Percentiles rank a stretch among this genome's conserved stretches.
These are phyloP conservation scores for Fraxinus sp. DNA, from an alignment of 305 asterid genomes.

Conservation along the genomic window DNA sequence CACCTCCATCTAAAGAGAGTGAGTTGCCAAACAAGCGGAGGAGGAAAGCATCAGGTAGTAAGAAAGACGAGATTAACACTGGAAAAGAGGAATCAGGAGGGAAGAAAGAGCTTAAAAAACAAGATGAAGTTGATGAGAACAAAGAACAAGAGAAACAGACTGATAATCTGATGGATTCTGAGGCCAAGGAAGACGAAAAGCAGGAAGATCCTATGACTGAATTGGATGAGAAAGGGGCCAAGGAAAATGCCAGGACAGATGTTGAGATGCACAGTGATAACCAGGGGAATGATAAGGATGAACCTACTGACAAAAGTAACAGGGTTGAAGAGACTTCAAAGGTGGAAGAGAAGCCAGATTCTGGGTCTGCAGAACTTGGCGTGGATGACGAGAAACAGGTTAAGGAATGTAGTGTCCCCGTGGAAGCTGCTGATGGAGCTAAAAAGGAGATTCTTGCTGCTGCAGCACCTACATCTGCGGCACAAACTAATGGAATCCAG, in stretches of 20 bases:
- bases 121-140: neutral
- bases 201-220: conserved; percentile 25
- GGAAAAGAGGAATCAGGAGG: conserved; percentile 28
- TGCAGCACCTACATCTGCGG: neutral
- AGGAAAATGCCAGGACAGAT: conserved; percentile 19
- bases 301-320: conserved; percentile 17
- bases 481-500: conserved; percentile 27
- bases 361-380: neutral
- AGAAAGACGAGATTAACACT: conserved; percentile 31
- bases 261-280: conserved; percentile 2
- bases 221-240: conserved; percentile 27
- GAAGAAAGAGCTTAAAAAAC: conserved; percentile 26
- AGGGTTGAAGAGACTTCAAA: conserved; percentile 29
- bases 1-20: conserved; percentile 30
- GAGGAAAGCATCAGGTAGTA: conserved; percentile 35
- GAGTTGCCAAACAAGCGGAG: conserved; percentile 35
- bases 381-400: conserved; percentile 23
- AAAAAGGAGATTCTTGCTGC: conserved; percentile 12
- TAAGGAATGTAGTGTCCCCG: conserved; percentile 7
- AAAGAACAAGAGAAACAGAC: conserved; percentile 26
- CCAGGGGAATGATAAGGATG: conserved; percentile 9
- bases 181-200: conserved; percentile 2
- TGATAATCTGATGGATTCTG: conserved; percentile 22
- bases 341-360: conserved; percentile 20
- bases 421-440: conserved; percentile 24